phyloP scores from a whole-genome alignment of 208 protist genomes.

The Leishmania tarentolae region DNA sequence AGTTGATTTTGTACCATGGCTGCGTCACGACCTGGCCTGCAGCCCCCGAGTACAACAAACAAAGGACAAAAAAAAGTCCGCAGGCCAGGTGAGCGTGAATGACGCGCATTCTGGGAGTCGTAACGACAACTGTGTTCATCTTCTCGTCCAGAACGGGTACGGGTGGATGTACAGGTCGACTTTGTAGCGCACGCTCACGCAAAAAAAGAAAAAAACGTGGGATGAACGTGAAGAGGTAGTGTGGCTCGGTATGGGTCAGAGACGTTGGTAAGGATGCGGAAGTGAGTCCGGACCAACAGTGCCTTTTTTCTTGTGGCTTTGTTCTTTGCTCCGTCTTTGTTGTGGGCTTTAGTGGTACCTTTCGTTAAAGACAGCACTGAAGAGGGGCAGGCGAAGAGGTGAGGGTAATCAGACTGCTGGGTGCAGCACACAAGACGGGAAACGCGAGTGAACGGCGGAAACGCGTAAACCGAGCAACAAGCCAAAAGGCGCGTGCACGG shows the following conservation, averaged over 20 bases:
- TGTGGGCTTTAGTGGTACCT: not conserved
- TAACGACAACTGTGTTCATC: not conserved
- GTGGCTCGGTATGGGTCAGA: not conserved
- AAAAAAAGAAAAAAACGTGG: not conserved
- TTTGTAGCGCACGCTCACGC: not conserved
- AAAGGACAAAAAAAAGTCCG: not conserved
- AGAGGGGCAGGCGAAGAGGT: not conserved
- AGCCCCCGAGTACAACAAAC: not conserved
- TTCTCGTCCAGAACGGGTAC: not conserved
- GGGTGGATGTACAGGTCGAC: not conserved
- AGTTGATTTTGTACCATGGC: constrained; percentile 6
- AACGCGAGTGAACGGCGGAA: not conserved
- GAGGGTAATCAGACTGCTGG: not conserved
- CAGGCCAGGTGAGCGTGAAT: not conserved
- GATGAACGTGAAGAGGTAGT: not conserved
- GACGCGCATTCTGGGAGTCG: not conserved
- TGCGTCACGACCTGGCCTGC: not conserved
- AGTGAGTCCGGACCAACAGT: not conserved
- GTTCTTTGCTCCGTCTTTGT: not conserved
- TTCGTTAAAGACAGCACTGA: not conserved
- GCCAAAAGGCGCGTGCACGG: not conserved
- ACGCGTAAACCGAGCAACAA: not conserved
- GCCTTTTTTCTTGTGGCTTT: not conserved
- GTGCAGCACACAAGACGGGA: too few species aligned
- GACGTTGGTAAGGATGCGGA: not conserved